These are phyloP conservation scores for Lupinus albus DNA, from an alignment of 306 rosid genomes.

Conservation along the genomic window DNA sequence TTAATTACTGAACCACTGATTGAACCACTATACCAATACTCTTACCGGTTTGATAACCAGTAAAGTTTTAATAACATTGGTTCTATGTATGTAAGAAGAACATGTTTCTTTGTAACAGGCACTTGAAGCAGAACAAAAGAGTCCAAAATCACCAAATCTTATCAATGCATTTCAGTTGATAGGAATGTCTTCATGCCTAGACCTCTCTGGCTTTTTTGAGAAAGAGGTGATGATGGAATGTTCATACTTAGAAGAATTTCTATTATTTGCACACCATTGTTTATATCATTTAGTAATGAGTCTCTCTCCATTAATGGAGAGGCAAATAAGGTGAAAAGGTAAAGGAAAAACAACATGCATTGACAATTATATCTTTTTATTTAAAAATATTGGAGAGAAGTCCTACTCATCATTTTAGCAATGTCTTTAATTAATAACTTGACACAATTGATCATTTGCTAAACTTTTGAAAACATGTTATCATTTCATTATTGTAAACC, in stretches of 20 bases:
- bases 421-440: neutral
- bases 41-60: too few relatives aligned
- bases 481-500: too few relatives aligned
- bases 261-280: neutral
- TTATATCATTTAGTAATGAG: neutral
- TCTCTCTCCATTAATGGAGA: too few relatives aligned
- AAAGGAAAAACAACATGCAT: too few relatives aligned
- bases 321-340: too few relatives aligned
- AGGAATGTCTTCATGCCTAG: slow-evolving; percentile 83
- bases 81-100: slow-evolving; percentile 21
- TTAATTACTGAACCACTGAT: too few relatives aligned
- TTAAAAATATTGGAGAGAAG: too few relatives aligned
- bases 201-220: slow-evolving; percentile 95
- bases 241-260: neutral
- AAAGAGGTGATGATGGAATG: slow-evolving; percentile 60
- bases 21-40: too few relatives aligned
- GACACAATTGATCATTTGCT: neutral
- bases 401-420: too few relatives aligned
- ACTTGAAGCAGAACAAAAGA: slow-evolving; percentile 48
- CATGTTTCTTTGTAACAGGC: slow-evolving; percentile 48
- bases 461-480: neutral
- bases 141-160: slow-evolving; percentile 54
- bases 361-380: too few relatives aligned
- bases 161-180: slow-evolving; percentile 91
- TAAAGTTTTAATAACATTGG: too few relatives aligned